Percentiles rank a stretch among this genome's conserved stretches.
phyloP scores from a whole-genome alignment of 2,329 filamentous ascomycete genomes.

The Lachnellula arida region DNA sequence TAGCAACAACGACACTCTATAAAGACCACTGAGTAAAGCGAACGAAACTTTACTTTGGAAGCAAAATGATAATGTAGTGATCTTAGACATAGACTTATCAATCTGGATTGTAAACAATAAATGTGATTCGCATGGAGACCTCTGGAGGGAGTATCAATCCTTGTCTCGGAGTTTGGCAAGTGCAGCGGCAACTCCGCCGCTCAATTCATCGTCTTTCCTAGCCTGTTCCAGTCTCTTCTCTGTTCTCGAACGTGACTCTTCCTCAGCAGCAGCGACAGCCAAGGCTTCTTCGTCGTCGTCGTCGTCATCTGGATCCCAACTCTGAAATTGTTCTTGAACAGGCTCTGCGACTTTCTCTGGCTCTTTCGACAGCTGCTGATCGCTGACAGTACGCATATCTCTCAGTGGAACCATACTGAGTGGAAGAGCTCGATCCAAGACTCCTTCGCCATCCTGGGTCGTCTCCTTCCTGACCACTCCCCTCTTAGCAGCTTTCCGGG shows the following conservation, averaged over 20 bases:
- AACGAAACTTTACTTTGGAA: too few relatives aligned
- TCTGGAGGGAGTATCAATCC: background rate
- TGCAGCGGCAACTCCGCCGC: constrained; percentile 56
- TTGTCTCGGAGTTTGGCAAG: constrained; percentile 46
- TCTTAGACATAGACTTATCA: background rate
- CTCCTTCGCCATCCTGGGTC: constrained; percentile 26
- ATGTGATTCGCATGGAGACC: background rate
- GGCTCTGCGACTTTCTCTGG: constrained; percentile 2
- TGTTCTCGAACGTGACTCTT: constrained; percentile 35
- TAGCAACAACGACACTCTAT: too few relatives aligned
- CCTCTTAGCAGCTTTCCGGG: constrained; percentile 62
- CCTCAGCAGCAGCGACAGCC: constrained; percentile 43
- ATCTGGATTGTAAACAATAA: too few relatives aligned
- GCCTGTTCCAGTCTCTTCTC: constrained; percentile 21
- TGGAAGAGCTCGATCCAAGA: constrained; percentile 33
- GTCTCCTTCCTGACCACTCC: constrained; percentile 31
- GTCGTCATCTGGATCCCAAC: constrained; percentile 36
- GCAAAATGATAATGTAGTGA: background rate
- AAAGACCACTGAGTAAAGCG: too few relatives aligned
- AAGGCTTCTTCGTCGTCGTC: constrained; percentile 48
- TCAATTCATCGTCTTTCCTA: constrained; percentile 41
- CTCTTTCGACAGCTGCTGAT: constrained; percentile 9
- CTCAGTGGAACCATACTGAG: constrained; percentile 28
- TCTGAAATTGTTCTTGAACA: constrained; percentile 33
- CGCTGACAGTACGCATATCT: constrained; percentile 18